Evolutionary conservation across 805 yeast species (phyloP).

Genomic region (Yamadazyma scolyti): DNA sequence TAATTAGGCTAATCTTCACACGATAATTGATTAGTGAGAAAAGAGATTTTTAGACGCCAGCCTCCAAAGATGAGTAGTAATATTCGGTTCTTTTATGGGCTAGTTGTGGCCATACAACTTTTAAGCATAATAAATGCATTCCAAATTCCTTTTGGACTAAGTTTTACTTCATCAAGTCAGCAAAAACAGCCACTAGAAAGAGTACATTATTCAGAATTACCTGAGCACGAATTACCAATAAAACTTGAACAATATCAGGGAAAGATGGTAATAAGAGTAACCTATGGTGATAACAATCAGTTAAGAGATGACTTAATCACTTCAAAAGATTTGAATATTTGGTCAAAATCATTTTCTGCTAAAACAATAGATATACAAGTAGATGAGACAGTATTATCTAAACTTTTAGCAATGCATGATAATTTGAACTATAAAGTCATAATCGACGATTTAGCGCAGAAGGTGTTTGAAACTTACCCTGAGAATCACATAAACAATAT

Average conservation of each 20-base stretch:
- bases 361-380: conserved; percentile 15
- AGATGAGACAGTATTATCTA: conserved; percentile 2
- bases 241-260: conserved; percentile 36
- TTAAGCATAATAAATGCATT: too few relatives aligned
- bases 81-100: too few relatives aligned
- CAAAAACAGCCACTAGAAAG: too few relatives aligned
- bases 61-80: too few relatives aligned
- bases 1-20: too few relatives aligned
- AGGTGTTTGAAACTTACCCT: conserved; percentile 55
- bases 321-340: conserved; percentile 4
- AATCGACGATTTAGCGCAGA: conserved; percentile 55
- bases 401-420: conserved; percentile 6
- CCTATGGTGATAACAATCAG: conserved; percentile 16
- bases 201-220: conserved; percentile 7
- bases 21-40: too few relatives aligned
- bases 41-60: too few relatives aligned
- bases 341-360: conserved; percentile 8
- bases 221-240: conserved; percentile 22
- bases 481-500: conserved; percentile 6
- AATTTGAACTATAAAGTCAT: conserved; percentile 34
- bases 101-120: too few relatives aligned
- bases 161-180: too few relatives aligned
- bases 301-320: conserved; percentile 15
- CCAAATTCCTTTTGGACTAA: too few relatives aligned
- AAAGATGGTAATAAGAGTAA: conserved; percentile 44